Conservation (phyloP, 805 yeast species). For the Clavispora phyllophila region DNA sequence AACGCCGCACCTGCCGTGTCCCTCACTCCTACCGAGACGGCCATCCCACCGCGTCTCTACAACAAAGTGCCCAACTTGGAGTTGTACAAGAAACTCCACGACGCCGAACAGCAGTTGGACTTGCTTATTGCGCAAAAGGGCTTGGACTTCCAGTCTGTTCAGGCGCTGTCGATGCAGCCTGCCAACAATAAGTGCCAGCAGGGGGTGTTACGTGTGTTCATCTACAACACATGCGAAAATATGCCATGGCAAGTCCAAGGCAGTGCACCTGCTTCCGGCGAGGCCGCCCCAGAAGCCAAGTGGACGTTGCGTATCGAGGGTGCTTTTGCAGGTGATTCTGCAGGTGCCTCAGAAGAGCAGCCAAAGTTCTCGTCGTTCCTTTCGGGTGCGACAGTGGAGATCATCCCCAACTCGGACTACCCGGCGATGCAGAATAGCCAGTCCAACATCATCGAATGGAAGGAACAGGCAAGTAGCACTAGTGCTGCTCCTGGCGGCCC, state of each 20-base stretch:
- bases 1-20: conserved; percentile 35
- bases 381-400: conserved; percentile 79
- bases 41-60: conserved; percentile 33
- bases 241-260: conserved; percentile 72
- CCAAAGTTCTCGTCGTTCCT: conserved; percentile 47
- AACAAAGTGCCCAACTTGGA: conserved; percentile 62
- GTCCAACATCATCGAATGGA: conserved; percentile 77
- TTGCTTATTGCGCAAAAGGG: conserved; percentile 77
- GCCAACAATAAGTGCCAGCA: conserved; percentile 38
- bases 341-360: conserved; percentile 5
- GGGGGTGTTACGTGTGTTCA: conserved; percentile 68
- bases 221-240: conserved; percentile 76
- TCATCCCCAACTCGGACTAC: conserved; percentile 41
- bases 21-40: conserved; percentile 39
- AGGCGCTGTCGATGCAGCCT: conserved; percentile 36
- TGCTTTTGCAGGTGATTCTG: conserved; percentile 45
- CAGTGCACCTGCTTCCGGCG: conserved; percentile 20
- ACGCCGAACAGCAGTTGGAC: conserved; percentile 81
- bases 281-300: conserved; percentile 36
- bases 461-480: conserved; percentile 46
- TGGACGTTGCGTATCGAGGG: conserved; percentile 95
- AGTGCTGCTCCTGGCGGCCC: conserved; percentile 19
- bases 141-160: conserved; percentile 73
- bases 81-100: conserved; percentile 62
- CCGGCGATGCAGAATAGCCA: conserved; percentile 27